Evolutionary conservation across 2,329 filamentous ascomycete genomes (phyloP), one percentile per base, ranked within the genome.

Genomic region (Diaporthe destruens): DNA sequence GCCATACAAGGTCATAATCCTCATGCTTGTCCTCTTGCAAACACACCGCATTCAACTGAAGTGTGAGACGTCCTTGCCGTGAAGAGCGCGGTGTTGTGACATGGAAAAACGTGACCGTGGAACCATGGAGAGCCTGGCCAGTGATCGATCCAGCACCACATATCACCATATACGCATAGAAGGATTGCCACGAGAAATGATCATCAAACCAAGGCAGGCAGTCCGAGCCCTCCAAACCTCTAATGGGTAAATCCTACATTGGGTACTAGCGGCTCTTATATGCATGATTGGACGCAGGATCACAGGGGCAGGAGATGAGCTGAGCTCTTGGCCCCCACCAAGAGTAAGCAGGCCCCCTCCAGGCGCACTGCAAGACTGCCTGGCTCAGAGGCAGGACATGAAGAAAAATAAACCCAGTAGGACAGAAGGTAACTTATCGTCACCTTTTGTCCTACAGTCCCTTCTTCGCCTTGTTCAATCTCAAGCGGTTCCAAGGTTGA

Each of bases 281-380:
- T 36, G 32, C 14, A 44, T 44, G 47, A 66, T 53, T 66, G 47
- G 61, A 14, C 5, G 47, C 11, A 66, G n/a, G 61, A 53, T 7
- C 47, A 32, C 14, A 23, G 44, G 29, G 20, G 61, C 8, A 53
- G 61, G 61, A 66, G 32, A 66, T 66, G 61, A 66, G 59, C 59
- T 63, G 44, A 36, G 47, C n/a, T 47, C 51, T 66, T 66, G 61
- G 47, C 32, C 61, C 61, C 61, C 61, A 66, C 61, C 47, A 36
- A 49, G 61, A 39, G 61, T 66, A 39, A 66, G 61, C 44, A 51
- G 44, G 20, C 61, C 44, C 61, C 44, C 36, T 65, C 9, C 44
- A 20, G 29, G 44, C 9, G 44, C 29, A 34, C 61, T 29, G 44
- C 20, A n/a, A 49, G 44, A n/a, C 44, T n/a, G 61, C 44, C 44